phyloP scores from a whole-genome alignment of 2,329 filamentous ascomycete species.

The Xylaria sp. region DNA sequence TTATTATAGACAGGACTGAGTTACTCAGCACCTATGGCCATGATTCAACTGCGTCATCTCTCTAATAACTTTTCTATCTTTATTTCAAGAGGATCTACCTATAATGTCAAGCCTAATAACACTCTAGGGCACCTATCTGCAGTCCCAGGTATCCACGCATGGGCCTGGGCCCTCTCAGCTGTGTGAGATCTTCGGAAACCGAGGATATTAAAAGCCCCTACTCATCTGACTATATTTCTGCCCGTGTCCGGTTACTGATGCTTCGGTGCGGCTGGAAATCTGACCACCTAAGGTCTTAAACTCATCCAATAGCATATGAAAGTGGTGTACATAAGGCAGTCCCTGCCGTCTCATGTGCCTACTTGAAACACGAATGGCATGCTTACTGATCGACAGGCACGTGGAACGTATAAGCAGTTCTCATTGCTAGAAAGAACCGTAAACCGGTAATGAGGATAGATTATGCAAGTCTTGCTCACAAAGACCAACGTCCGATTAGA shows the following conservation, averaged over 20 bases:
- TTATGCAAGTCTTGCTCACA: not conserved
- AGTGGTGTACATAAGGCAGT: not conserved
- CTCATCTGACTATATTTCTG: not conserved
- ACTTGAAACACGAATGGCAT: too few relatives aligned
- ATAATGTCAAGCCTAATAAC: not conserved
- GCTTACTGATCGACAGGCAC: too few relatives aligned
- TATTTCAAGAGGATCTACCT: not conserved
- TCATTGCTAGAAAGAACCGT: not conserved
- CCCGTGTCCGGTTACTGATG: not conserved
- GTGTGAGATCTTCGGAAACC: not conserved
- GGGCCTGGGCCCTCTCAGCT: not conserved
- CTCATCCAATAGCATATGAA: not conserved
- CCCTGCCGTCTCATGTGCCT: too few relatives aligned
- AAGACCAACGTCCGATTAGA: not conserved
- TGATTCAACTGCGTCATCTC: not conserved
- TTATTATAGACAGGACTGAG: not conserved
- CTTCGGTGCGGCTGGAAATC: not conserved
- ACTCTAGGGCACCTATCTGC: not conserved
- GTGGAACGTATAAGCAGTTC: not conserved
- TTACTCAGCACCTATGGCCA: not conserved
- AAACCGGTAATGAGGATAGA: not conserved
- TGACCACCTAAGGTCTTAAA: not conserved
- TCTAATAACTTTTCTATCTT: not conserved
- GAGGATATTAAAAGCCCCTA: not conserved
- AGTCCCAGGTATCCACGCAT: not conserved